phyloP scores from a whole-genome alignment of 192 early-diverging fungal species.

The Chytriomyces hyalinus region DNA sequence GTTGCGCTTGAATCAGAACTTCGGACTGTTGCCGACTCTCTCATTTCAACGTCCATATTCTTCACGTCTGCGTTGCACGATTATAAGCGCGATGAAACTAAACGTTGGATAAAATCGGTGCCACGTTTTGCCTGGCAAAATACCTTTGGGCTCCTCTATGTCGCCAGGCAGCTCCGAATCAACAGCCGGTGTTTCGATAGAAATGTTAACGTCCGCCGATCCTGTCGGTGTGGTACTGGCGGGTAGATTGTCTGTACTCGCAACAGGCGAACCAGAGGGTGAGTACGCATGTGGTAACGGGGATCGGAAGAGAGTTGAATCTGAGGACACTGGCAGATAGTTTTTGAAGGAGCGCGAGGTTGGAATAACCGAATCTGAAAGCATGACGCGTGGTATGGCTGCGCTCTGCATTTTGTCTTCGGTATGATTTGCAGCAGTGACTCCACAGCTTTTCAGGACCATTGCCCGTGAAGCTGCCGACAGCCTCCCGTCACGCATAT shows the following conservation, averaged over 20 bases:
- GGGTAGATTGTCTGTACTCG: not conserved
- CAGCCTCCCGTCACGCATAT: slow-evolving; percentile 34
- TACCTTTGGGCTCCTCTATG: no score
- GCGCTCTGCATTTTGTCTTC: not conserved
- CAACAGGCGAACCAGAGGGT: not conserved
- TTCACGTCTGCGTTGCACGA: no score
- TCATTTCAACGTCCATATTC: no score
- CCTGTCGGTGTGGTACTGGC: no score
- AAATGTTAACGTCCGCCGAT: no score
- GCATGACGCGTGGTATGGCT: slow-evolving; percentile 5
- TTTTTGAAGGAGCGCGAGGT: slow-evolving; percentile 28
- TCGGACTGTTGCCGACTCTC: no score
- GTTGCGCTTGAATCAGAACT: no score
- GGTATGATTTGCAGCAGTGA: not conserved
- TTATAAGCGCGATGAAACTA: no score
- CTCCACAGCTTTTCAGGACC: slow-evolving; percentile 28
- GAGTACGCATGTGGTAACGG: slow-evolving; percentile 16
- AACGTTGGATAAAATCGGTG: no score
- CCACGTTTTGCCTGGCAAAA: no score
- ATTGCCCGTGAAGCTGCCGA: slow-evolving; percentile 23
- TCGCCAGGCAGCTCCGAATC: no score
- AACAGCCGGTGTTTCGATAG: no score
- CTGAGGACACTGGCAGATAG: slow-evolving; percentile 17
- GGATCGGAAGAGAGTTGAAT: slow-evolving; percentile 18
- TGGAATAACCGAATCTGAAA: slow-evolving; percentile 28